Conservation (phyloP, 805 yeast species). For the Zygotorulaspora sp. region DNA sequence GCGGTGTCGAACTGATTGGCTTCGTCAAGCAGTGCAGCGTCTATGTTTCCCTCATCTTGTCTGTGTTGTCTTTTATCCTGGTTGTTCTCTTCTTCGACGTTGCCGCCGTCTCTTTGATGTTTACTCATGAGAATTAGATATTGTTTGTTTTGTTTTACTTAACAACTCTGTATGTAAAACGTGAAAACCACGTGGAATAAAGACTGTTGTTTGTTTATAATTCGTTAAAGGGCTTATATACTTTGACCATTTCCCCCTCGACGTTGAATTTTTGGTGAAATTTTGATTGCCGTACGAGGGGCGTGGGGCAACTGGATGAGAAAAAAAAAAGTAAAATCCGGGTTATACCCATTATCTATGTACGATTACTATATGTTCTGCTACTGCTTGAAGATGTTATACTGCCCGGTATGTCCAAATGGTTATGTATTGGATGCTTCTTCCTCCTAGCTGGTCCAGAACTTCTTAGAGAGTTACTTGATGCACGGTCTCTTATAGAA, state of each 20-base stretch:
- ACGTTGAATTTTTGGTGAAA: not conserved
- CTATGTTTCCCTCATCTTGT: constrained; percentile 29
- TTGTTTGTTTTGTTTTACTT: constrained; percentile 1
- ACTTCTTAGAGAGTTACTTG: constrained; percentile 20
- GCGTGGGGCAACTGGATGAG: constrained; percentile 1
- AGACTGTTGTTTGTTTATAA: not conserved
- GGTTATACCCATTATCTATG: not conserved
- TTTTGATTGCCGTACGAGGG: constrained; percentile 2
- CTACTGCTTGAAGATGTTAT: constrained; percentile 15
- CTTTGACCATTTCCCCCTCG: constrained; percentile 1
- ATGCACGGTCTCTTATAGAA: constrained; percentile 7
- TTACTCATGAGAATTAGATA: constrained; percentile 5
- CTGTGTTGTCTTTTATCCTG: constrained; percentile 16
- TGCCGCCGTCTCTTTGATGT: not conserved
- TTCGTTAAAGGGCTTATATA: not conserved
- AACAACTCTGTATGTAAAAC: constrained; percentile 16
- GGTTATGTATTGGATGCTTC: constrained; percentile 17
- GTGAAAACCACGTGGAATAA: constrained; percentile 34
- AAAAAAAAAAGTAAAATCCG: not conserved
- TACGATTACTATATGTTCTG: constrained; percentile 12
- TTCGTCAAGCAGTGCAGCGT: constrained; percentile 28
- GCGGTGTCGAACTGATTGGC: constrained; percentile 12
- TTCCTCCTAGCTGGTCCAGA: constrained; percentile 9
- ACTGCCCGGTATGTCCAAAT: constrained; percentile 18
- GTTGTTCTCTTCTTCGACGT: not conserved